Base-by-base conservation (phyloP, 192 early-diverging fungal genomes). In the Mortierella alpina region DNA sequence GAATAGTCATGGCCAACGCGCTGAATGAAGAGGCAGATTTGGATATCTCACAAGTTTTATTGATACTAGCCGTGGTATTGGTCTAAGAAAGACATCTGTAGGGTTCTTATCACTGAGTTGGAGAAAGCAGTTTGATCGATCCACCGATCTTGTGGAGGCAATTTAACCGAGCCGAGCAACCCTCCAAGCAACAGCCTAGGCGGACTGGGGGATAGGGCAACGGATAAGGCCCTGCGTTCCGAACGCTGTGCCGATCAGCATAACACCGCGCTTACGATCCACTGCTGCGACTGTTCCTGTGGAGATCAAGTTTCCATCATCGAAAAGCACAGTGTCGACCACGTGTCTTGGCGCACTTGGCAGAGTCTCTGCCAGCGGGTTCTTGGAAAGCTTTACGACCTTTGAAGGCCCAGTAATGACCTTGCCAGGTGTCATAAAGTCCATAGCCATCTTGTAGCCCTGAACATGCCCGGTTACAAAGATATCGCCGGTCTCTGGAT, bases 201-300 rank as follows among this genome's bases (percentile, higher is more conserved):
- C 47, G 12, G 56, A 52, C 10, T 65, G 9, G 5, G 76, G 76
- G 5, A 79, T 47, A 41, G 76, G 64, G 59, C 76, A 79, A n/a
- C 76, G 68, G 2, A 66, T 12, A 15, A 84, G 44, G 44, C 70
- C 73, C 51, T 55, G 53, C n/a, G 47, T 47, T 2, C 63, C 68
- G 31, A 57, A 69, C 11, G 45, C 69, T 14, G 78, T 70, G 0
- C 73, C 74, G 14, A 84, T 8, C 20, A 84, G 39, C 73, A 84
- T 68, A 2, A 66, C 63, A 8, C 66, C 68, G 6, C 74, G 61
- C 49, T 70, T 65, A 2, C 71, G 75, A 52, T 84, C 83, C 42
- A 77, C 61, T 49, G 78, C 83, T 0, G 78, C 67, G 1, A 70
- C 55, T 12, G 83, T 68, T 20, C 65, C 18, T 0, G 63, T 64